phyloP scores from a whole-genome alignment of 192 early-diverging fungal genomes.

The Martensiomyces pterosporus region DNA sequence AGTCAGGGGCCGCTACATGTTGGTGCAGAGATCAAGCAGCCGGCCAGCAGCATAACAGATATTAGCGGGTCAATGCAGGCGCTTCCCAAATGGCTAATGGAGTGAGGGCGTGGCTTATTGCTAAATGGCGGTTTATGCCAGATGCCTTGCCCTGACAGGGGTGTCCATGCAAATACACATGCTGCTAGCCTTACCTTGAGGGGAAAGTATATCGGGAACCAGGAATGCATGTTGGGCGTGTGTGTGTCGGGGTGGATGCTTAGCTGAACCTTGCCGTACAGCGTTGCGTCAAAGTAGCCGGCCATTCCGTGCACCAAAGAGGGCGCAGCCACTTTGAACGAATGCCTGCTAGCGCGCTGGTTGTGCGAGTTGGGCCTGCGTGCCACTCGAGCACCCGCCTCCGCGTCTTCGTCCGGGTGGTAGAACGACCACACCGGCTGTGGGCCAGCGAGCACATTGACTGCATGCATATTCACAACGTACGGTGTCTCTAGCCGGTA shows the following conservation, averaged over 20 bases:
- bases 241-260: slow-evolving; percentile 84
- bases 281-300: slow-evolving; percentile 91
- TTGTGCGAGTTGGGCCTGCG: slow-evolving; percentile 79
- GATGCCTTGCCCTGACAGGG: too few relatives aligned
- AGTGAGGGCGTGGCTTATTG: too few relatives aligned
- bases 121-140: too few relatives aligned
- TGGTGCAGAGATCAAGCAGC: too few relatives aligned
- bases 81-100: too few relatives aligned
- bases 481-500: slow-evolving; percentile 86
- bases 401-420: slow-evolving; percentile 57
- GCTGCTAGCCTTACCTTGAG: slow-evolving; percentile 49
- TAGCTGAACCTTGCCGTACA: slow-evolving; percentile 78
- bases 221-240: slow-evolving; percentile 91
- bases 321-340: slow-evolving; percentile 55
- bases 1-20: slow-evolving; percentile 67
- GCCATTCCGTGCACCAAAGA: slow-evolving; percentile 88
- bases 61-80: too few relatives aligned
- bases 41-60: too few relatives aligned
- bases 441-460: slow-evolving; percentile 62
- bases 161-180: too few relatives aligned
- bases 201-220: slow-evolving; percentile 99
- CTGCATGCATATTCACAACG: slow-evolving; percentile 92
- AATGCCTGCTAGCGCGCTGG: slow-evolving; percentile 52
- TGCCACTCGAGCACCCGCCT: too few relatives aligned
- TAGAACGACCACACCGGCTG: slow-evolving; percentile 76